Evolutionary conservation across 108 stramenopile genomes (phyloP).

Genomic region (Epithemia pelagica): DNA sequence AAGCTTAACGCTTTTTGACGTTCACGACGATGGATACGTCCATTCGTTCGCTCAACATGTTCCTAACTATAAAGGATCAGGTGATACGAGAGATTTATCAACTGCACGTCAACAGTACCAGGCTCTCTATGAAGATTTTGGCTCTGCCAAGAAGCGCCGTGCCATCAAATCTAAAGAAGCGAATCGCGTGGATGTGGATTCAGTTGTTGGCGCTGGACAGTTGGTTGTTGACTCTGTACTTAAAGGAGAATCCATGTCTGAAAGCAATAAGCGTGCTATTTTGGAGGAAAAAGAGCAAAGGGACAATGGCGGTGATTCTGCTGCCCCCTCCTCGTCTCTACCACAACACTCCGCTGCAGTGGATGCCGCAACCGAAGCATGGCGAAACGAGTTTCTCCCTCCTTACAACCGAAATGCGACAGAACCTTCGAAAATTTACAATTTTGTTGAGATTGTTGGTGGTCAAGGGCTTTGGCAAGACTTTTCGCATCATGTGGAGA

Average conservation of each 20-base stretch:
- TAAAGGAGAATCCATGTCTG: constrained; percentile 47
- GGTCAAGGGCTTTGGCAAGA: constrained; percentile 1
- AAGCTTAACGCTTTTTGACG: constrained; percentile 37
- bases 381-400: constrained; percentile 56
- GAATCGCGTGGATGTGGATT: constrained; percentile 71
- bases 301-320: neutral
- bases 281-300: constrained; percentile 10
- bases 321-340: neutral
- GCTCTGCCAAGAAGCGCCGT: constrained; percentile 72
- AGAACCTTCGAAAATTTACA: constrained; percentile 52
- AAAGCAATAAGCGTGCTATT: constrained; percentile 47
- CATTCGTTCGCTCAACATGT: constrained; percentile 65
- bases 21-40: constrained; percentile 56
- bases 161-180: constrained; percentile 67
- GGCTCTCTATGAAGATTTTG: constrained; percentile 73
- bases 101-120: constrained; percentile 23
- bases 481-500: constrained; percentile 48
- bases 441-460: constrained; percentile 48
- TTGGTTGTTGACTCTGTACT: constrained; percentile 41
- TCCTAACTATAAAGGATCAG: constrained; percentile 35
- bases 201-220: constrained; percentile 67
- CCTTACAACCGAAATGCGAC: constrained; percentile 51
- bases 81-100: constrained; percentile 1
- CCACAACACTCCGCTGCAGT: constrained; percentile 15
- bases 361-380: constrained; percentile 45